These are phyloP conservation scores for Hypoxylon trugodes DNA, from an alignment of 495 filamentous ascomycete genomes.

Conservation along the genomic window DNA sequence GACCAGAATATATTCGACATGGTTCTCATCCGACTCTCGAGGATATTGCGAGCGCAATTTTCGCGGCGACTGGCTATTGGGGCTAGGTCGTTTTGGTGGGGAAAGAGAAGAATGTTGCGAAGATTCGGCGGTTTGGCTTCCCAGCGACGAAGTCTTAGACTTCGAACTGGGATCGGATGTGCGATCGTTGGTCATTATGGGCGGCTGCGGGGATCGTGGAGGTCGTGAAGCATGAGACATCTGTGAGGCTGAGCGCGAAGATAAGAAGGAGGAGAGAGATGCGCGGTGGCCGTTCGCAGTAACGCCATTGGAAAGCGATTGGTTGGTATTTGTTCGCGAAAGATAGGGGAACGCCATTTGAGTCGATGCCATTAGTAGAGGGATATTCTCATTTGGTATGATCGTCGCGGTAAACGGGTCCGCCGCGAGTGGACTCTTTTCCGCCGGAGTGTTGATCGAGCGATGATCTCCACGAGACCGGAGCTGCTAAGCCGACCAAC, in stretches of 20 bases:
- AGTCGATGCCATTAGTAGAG: constrained; percentile 30
- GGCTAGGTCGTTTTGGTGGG: constrained; percentile 54
- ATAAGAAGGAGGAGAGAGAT: constrained; percentile 68
- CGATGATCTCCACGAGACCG: constrained; percentile 26
- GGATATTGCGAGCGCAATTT: constrained; percentile 88
- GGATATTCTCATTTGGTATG: constrained; percentile 29
- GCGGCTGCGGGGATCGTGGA: constrained; percentile 63
- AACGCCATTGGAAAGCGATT: constrained; percentile 42
- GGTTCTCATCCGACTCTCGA: constrained; percentile 76
- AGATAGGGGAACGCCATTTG: constrained; percentile 39
- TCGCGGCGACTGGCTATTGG: constrained; percentile 52
- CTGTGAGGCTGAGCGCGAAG: constrained; percentile 61
- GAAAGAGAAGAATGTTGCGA: constrained; percentile 63
- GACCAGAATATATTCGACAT: constrained; percentile 99
- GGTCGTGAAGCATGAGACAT: constrained; percentile 59
- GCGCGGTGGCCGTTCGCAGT: constrained; percentile 26
- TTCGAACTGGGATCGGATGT: constrained; percentile 63
- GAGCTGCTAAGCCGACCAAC: constrained; percentile 1
- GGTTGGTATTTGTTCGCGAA: constrained; percentile 42
- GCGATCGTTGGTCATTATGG: constrained; percentile 55
- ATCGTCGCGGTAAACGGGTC: constrained; percentile 33
- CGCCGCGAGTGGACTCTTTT: constrained; percentile 30
- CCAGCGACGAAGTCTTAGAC: constrained; percentile 62
- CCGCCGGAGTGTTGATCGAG: constrained; percentile 20
- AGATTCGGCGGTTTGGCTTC: constrained; percentile 51